Base-by-base conservation (phyloP, 306 rosid genomes). In the Cicer judaicum region DNA sequence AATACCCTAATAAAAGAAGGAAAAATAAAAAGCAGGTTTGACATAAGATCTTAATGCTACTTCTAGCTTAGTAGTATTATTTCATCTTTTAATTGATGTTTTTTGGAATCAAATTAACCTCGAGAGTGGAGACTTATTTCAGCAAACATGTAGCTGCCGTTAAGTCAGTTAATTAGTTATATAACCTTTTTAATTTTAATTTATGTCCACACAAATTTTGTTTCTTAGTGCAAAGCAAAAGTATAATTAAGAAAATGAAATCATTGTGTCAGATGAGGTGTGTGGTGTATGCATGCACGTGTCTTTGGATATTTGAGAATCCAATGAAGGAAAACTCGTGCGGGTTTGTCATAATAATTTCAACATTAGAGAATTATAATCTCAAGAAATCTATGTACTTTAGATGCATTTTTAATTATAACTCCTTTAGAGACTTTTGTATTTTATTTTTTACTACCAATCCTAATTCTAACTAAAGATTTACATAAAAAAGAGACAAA, bases 261-360 rank as follows among this genome's bases (percentile, higher is more conserved):
- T 71, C 55, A 72, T 34, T 67, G 64, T 49, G 88, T 84, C 82
- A 84, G 77, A 43, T 38, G 52, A 84, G 77, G 46, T 38, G 56
- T 73, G 81, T 84, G 76, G 48, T 13, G 12, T 56, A 5, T 21
- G 36, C 36, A 53, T 75, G 57, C 70, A 39, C 12, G 73, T 60
- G 71, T 78, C 85, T 74, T 78, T 29, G 7, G 85, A 73, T 79
- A 18, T 15, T 29, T 21, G 84, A 78, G 91, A 86, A 89, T 89
- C 91, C 91, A 86, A 89, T 89, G 93, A 46, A 80, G 36, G 11
- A 60, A 63, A 81, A 80, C 88, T 86, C 88, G 88, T 88, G 90
- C 84, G 87, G 83, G 34, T 81, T 79, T 52, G 52, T 74, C 55
- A 29, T 29, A 29, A 29, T 29, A 29, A 29, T 29, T 29, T 29